Conservation (phyloP, 306 rosid species). For the Vachellia pachyceras region DNA sequence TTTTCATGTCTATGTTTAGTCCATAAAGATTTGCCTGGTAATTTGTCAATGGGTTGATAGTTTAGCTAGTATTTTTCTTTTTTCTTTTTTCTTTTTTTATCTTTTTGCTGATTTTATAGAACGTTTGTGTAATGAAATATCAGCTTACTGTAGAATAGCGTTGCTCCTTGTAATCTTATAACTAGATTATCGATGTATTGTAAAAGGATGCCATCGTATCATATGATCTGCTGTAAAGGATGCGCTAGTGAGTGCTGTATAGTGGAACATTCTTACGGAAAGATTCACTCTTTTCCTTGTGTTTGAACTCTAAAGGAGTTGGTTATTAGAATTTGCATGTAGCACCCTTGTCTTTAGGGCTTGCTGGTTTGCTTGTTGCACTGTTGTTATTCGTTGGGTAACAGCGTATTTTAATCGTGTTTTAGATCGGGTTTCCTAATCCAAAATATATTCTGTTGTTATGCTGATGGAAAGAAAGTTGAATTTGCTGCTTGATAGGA, state of each 20-base stretch:
- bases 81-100: no score
- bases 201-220: not conserved
- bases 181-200: constrained; percentile 18
- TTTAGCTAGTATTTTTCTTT: constrained; percentile 37
- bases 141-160: constrained; percentile 14
- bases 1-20: not conserved
- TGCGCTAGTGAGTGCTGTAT: constrained; percentile 3
- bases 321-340: not conserved
- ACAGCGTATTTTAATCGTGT: not conserved
- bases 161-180: constrained; percentile 4
- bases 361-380: constrained; percentile 8
- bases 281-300: not conserved
- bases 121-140: constrained; percentile 36
- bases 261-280: not conserved
- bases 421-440: constrained; percentile 2
- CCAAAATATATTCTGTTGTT: not conserved
- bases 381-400: not conserved
- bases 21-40: constrained; percentile 21
- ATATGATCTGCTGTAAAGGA: constrained; percentile 5
- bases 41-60: constrained; percentile 31
- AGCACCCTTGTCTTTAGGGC: not conserved
- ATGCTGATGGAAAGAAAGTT: not conserved
- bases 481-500: not conserved
- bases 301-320: not conserved
- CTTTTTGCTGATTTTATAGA: constrained; percentile 29